phyloP scores from a whole-genome alignment of 1,139 yeast genomes.

The Yamadazyma sp. region DNA sequence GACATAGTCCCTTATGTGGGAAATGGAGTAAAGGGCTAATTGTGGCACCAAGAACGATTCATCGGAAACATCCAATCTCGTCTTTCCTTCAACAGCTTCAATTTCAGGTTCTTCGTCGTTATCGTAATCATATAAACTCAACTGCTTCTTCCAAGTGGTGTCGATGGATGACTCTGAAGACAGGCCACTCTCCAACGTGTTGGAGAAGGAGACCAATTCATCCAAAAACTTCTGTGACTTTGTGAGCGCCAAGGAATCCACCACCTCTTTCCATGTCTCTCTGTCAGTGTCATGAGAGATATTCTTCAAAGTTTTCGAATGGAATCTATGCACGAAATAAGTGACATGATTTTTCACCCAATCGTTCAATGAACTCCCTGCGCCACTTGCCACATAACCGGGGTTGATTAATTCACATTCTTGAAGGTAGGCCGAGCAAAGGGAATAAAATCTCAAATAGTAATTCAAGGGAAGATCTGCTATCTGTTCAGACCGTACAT shows the following conservation, averaged over 20 bases:
- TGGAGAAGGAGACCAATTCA: conserved; percentile 53
- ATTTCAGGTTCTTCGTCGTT: conserved; percentile 9
- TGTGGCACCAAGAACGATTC: conserved; percentile 46
- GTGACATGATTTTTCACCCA: conserved; percentile 67
- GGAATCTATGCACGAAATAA: conserved; percentile 58
- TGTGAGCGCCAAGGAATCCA: conserved; percentile 25
- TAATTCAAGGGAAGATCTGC: conserved; percentile 53
- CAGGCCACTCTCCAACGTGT: conserved; percentile 35
- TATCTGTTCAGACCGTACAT: conserved; percentile 74
- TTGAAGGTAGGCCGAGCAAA: conserved; percentile 67
- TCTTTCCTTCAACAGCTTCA: conserved; percentile 11
- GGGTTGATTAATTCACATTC: conserved; percentile 90
- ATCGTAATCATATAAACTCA: conserved; percentile 27
- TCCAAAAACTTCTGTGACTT: conserved; percentile 54
- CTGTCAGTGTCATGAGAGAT: conserved; percentile 55
- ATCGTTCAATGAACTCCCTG: conserved; percentile 56
- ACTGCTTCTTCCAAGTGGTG: conserved; percentile 46
- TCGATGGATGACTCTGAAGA: conserved; percentile 26
- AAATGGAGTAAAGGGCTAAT: conserved; percentile 35
- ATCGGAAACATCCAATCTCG: conserved; percentile 38
- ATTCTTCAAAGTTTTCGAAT: conserved; percentile 47
- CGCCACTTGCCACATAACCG: conserved; percentile 54
- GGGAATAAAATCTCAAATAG: conserved; percentile 66
- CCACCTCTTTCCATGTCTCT: conserved; percentile 79
- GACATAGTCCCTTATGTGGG: conserved; percentile 47